Conservation (phyloP, 2,329 filamentous ascomycete genomes). For the Didymella lethalis region DNA sequence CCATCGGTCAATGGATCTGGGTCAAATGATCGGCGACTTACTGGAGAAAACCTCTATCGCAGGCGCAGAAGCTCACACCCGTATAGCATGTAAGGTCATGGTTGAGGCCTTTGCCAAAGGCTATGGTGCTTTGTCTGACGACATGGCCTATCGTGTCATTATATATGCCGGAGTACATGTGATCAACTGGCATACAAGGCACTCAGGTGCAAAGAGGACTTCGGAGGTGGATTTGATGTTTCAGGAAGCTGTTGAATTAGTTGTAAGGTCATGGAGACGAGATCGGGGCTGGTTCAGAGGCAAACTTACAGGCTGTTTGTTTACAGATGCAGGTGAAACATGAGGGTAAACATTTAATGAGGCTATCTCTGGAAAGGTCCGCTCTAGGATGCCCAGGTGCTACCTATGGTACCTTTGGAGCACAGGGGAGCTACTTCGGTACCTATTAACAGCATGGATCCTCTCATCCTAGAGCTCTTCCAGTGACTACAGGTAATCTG, state of each 20-base stretch:
- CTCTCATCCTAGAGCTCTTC: too few species aligned
- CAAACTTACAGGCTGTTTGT: background rate
- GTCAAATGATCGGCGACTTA: constrained; percentile 8
- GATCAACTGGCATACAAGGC: constrained; percentile 4
- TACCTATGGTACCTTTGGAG: too few species aligned
- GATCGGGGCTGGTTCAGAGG: background rate
- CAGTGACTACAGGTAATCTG: too few species aligned
- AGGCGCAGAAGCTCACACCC: background rate
- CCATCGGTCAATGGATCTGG: background rate
- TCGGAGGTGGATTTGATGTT: background rate
- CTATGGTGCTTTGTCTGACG: background rate
- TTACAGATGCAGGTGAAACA: background rate
- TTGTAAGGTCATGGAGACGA: background rate
- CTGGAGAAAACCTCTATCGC: constrained; percentile 1
- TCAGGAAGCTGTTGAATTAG: background rate
- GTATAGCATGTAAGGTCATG: background rate
- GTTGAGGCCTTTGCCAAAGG: constrained; percentile 1
- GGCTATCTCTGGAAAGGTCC: too few species aligned
- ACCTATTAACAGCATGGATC: too few species aligned
- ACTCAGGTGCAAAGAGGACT: background rate
- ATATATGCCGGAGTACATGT: constrained; percentile 6
- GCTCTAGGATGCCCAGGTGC: too few species aligned
- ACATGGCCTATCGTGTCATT: background rate
- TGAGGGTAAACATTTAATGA: too few species aligned
- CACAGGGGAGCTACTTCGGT: too few species aligned